Evolutionary conservation across 352 stramenopile genomes (phyloP).

Genomic region (Pythium brachiatum): DNA sequence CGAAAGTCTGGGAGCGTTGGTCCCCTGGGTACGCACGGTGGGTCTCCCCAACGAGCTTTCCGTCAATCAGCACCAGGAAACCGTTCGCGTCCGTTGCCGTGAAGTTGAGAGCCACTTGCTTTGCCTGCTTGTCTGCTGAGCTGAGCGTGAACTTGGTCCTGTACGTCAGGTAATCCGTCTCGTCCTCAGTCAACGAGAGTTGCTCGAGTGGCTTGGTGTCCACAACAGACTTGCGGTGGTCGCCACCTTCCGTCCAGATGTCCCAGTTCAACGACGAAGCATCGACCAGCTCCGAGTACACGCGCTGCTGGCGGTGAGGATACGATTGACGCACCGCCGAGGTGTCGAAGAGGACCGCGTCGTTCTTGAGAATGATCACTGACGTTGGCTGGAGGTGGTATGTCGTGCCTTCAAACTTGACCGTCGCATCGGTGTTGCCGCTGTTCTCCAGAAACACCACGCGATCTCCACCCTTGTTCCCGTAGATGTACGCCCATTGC

Average conservation of each 20-base stretch:
- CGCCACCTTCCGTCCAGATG: slow-evolving; percentile 49
- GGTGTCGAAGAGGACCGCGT: slow-evolving; percentile 50
- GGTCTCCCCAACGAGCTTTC: slow-evolving; percentile 38
- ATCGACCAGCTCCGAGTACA: slow-evolving; percentile 41
- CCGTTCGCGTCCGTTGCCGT: slow-evolving; percentile 54
- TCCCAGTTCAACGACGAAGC: slow-evolving; percentile 38
- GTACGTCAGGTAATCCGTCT: slow-evolving; percentile 66
- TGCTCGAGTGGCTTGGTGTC: slow-evolving; percentile 47
- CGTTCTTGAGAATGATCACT: slow-evolving; percentile 48
- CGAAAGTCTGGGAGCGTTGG: slow-evolving; percentile 48
- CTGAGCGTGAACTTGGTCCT: slow-evolving; percentile 41
- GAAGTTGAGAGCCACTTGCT: slow-evolving; percentile 33
- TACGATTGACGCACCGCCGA: slow-evolving; percentile 49
- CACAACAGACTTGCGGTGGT: slow-evolving; percentile 36
- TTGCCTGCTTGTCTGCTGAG: neutral
- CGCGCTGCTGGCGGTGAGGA: slow-evolving; percentile 32
- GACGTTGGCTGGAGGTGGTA: slow-evolving; percentile 43
- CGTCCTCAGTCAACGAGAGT: slow-evolving; percentile 48
- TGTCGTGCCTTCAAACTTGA: slow-evolving; percentile 34
- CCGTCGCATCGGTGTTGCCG: slow-evolving; percentile 23
- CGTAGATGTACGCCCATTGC: slow-evolving; percentile 57
- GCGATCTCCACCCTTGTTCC: slow-evolving; percentile 11
- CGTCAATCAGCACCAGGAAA: slow-evolving; percentile 54
- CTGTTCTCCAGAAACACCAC: slow-evolving; percentile 63
- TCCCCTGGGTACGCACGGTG: slow-evolving; percentile 46